Evolutionary conservation across 495 filamentous ascomycete species (phyloP), one percentile per base, ranked within the genome.

Genomic region (Xylaria scruposa): DNA sequence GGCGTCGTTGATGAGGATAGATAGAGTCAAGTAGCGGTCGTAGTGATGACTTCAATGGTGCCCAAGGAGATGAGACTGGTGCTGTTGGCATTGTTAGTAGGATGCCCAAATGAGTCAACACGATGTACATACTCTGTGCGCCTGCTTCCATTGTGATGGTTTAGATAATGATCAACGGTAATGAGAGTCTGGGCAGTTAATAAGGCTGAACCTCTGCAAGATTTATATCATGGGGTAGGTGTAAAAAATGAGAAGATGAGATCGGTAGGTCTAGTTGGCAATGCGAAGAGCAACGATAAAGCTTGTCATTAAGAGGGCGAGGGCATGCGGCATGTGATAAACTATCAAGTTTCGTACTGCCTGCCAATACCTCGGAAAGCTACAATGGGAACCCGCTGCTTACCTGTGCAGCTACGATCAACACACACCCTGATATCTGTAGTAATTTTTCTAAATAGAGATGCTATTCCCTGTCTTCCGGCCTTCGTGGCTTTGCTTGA

Each of bases 361-460:
- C 31, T 70, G 33, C 31, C 33, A 70, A 53, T 70, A 21, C 68
- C 44, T 70, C 68, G 44, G 68, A 63, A 62, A 62, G 10, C 44
- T 61, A n/a, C 53, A 61, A 61, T 61, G 38, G 56, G 68, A 67
- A 67, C 65, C 65, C 65, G 65, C 65, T 63, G 65, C 65, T 67
- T 53, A 67, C 65, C 47, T 67, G 15, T 56, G 19, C 19, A 56
- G 47, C 65, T 67, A 67, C 29, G 65, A 60, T 70, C 68, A 63
- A 63, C 44, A 54, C 17, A 60, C 26, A 63, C 36, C 36, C 33
- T 47, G 49, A 53, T 58, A 31, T 29, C 46, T 61, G 56, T 62
- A 70, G 68, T 70, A 70, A 70, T 62, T 62, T 60, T 60, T 68
- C 67, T 68, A 68, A 68, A 68, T 68, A 60, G 53, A 68, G 67